Conservation (phyloP, 202 grass and related monocot species). For the Brachypodium distachyon region DNA sequence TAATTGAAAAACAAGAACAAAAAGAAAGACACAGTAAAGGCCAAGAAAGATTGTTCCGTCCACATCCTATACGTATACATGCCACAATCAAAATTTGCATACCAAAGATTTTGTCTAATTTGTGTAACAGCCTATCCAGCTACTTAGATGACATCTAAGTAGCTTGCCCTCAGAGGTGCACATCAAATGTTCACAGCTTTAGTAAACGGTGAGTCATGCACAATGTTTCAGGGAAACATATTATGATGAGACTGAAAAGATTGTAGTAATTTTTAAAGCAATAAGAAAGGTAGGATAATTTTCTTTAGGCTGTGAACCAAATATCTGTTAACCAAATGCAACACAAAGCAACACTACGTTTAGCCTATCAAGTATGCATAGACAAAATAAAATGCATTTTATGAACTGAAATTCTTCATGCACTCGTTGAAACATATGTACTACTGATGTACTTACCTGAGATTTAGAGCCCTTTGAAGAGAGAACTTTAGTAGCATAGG, state of each 20-base stretch:
- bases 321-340: background rate
- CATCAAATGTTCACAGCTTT: background rate
- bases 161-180: background rate
- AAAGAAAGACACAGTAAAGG: background rate
- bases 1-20: background rate
- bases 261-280: background rate
- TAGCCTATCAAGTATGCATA: background rate
- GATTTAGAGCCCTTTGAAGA: slow-evolving; percentile 37
- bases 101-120: background rate
- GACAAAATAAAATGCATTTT: background rate
- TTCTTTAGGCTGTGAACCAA: background rate
- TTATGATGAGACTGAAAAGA: background rate
- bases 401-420: background rate
- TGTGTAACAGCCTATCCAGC: background rate
- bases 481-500: slow-evolving; percentile 57
- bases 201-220: background rate
- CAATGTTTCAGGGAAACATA: background rate
- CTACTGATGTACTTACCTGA: slow-evolving; percentile 46
- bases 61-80: background rate
- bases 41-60: background rate
- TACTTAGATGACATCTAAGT: background rate
- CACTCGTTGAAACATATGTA: background rate
- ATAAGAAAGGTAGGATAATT: background rate
- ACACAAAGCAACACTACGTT: background rate
- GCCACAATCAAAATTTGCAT: background rate